Evolutionary conservation across 306 rosid genomes (phyloP).

Genomic region (Heteromeles arbutifolia): DNA sequence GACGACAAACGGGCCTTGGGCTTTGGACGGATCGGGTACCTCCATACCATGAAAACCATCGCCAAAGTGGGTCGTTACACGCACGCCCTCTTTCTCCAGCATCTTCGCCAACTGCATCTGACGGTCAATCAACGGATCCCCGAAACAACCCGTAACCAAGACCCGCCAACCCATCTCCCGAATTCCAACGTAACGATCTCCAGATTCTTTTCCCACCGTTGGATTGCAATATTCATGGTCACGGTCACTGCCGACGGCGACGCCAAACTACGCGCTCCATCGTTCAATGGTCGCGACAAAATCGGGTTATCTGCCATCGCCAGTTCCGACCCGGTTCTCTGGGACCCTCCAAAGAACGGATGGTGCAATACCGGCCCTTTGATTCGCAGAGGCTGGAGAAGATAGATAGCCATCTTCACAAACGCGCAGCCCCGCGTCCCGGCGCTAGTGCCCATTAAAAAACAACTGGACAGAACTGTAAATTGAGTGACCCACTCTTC

Average conservation of each 20-base stretch:
- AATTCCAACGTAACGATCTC: neutral
- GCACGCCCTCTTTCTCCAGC: slow-evolving; percentile 19
- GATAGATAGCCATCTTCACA: neutral
- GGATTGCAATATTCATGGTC: slow-evolving; percentile 42
- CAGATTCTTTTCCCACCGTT: neutral
- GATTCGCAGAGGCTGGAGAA: slow-evolving; percentile 20
- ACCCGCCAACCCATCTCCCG: slow-evolving; percentile 19
- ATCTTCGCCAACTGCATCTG: slow-evolving; percentile 16
- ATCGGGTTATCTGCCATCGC: neutral
- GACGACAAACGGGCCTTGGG: slow-evolving; percentile 3
- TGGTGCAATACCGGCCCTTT: slow-evolving; percentile 38
- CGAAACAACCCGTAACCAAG: slow-evolving; percentile 17
- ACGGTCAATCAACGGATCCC: slow-evolving; percentile 34
- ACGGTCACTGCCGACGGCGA: slow-evolving; percentile 35
- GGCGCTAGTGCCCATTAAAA: slow-evolving; percentile 31
- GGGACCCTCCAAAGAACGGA: slow-evolving; percentile 39
- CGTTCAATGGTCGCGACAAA: neutral
- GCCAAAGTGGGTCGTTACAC: slow-evolving; percentile 1
- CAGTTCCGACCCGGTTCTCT: slow-evolving; percentile 33
- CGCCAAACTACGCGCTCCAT: slow-evolving; percentile 30
- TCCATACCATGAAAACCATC: slow-evolving; percentile 31
- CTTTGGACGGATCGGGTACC: slow-evolving; percentile 3
- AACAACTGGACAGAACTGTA: slow-evolving; percentile 22
- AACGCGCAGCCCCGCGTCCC: slow-evolving; percentile 26
- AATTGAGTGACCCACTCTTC: slow-evolving; percentile 25